These are phyloP conservation scores for Aspergillus taichungensis DNA, from an alignment of 495 filamentous ascomycete genomes.

Conservation along the genomic window DNA sequence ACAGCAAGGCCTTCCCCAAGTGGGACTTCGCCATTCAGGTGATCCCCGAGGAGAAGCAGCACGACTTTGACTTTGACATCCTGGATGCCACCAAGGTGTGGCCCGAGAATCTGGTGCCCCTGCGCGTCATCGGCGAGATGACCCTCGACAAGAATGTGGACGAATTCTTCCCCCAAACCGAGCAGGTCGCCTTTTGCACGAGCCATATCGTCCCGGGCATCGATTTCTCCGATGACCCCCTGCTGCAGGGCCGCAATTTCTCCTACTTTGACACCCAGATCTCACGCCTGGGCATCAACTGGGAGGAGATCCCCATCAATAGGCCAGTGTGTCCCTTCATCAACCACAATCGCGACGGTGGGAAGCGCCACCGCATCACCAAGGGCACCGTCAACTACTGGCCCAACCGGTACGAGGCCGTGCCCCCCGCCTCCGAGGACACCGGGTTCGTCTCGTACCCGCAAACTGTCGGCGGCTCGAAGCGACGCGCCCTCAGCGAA, in stretches of 20 bases:
- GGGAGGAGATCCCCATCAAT: slow-evolving; percentile 71
- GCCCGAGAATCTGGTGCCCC: slow-evolving; percentile 65
- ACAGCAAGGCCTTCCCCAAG: slow-evolving; percentile 40
- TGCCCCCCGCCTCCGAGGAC: slow-evolving; percentile 48
- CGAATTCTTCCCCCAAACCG: slow-evolving; percentile 69
- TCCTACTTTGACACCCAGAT: slow-evolving; percentile 72
- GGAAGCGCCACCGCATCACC: slow-evolving; percentile 45
- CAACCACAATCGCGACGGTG: slow-evolving; percentile 72
- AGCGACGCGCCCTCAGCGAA: slow-evolving; percentile 54
- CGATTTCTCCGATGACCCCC: slow-evolving; percentile 66
- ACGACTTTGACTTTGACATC: slow-evolving; percentile 75
- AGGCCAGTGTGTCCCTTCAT: slow-evolving; percentile 59
- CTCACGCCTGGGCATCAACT: slow-evolving; percentile 66
- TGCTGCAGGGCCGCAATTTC: slow-evolving; percentile 69
- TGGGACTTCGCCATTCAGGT: slow-evolving; percentile 69
- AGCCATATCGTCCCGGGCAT: slow-evolving; percentile 70
- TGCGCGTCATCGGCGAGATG: slow-evolving; percentile 64
- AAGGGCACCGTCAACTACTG: slow-evolving; percentile 70
- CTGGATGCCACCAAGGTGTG: slow-evolving; percentile 74
- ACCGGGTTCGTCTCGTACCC: slow-evolving; percentile 56
- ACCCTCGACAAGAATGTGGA: slow-evolving; percentile 65
- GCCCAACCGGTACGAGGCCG: slow-evolving; percentile 61
- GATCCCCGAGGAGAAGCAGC: slow-evolving; percentile 52
- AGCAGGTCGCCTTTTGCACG: slow-evolving; percentile 66
- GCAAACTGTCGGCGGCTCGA: slow-evolving; percentile 54